These are phyloP conservation scores for Phialemoniopsis sp. DNA, from an alignment of 2,329 filamentous ascomycete genomes.

Conservation along the genomic window DNA sequence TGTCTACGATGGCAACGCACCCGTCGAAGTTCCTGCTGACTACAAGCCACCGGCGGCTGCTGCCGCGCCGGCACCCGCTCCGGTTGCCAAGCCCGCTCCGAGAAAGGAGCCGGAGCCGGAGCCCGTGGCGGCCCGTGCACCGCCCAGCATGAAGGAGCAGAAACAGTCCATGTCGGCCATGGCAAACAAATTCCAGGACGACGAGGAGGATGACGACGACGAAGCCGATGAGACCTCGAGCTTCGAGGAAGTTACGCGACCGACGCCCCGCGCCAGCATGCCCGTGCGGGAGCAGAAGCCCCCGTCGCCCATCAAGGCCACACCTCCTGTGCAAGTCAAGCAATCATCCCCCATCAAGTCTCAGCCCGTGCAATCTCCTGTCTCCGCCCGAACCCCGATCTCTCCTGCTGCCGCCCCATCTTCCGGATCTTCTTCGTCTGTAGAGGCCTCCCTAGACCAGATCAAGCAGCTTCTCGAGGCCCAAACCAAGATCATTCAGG, in stretches of 20 bases:
- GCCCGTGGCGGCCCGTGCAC: slow-evolving; percentile 43
- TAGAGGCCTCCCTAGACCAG: slow-evolving; percentile 65
- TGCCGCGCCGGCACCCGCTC: slow-evolving; percentile 35
- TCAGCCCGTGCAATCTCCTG: slow-evolving; percentile 18
- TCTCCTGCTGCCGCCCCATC: slow-evolving; percentile 21
- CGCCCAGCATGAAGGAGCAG: slow-evolving; percentile 76
- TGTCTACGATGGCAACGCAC: slow-evolving; percentile 78
- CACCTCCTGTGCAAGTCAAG: slow-evolving; percentile 21
- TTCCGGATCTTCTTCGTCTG: slow-evolving; percentile 42
- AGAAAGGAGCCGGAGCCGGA: slow-evolving; percentile 53
- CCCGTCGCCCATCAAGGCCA: slow-evolving; percentile 35
- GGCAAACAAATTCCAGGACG: slow-evolving; percentile 82
- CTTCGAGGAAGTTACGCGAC: slow-evolving; percentile 83
- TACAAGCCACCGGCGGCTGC: slow-evolving; percentile 53
- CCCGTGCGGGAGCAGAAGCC: slow-evolving; percentile 36
- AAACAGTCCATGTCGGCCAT: slow-evolving; percentile 81
- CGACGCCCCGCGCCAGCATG: slow-evolving; percentile 52
- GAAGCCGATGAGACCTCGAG: slow-evolving; percentile 63
- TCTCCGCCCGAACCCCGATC: slow-evolving; percentile 25
- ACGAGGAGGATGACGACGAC: slow-evolving; percentile 54
- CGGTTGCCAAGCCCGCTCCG: slow-evolving; percentile 40
- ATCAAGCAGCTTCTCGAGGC: slow-evolving; percentile 75
- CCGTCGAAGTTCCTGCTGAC: slow-evolving; percentile 70
- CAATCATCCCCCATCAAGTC: slow-evolving; percentile 22
- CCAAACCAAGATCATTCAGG: slow-evolving; percentile 72